Conservation (phyloP, 345 rosid genomes). For the Lepidium didymum region DNA sequence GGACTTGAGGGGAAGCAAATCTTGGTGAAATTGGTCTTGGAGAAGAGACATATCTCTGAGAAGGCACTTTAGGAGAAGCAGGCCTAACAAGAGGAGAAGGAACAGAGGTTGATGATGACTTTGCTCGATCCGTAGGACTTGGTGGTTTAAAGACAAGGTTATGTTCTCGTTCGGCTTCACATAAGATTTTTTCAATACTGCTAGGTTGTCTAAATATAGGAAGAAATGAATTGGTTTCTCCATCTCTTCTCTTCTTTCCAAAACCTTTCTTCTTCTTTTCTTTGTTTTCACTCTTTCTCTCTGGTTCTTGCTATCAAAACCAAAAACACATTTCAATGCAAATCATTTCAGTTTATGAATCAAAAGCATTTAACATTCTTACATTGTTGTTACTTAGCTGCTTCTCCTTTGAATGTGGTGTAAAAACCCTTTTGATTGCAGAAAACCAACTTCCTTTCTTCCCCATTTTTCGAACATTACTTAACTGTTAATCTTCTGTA, state of each 20-base stretch:
- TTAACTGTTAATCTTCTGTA: conserved; percentile 4
- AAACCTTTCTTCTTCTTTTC: conserved; percentile 79
- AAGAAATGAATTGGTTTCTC: conserved; percentile 73
- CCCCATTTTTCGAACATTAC: conserved; percentile 80
- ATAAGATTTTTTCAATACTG: conserved; percentile 85
- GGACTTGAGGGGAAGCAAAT: conserved; percentile 19
- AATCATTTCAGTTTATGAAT: neutral
- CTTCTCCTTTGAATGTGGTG: conserved; percentile 69
- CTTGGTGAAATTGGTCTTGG: conserved; percentile 46
- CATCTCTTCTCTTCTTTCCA: conserved; percentile 43
- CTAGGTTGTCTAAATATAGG: conserved; percentile 81
- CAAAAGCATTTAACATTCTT: conserved; percentile 22
- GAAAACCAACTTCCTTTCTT: conserved; percentile 95
- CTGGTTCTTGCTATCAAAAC: conserved; percentile 41
- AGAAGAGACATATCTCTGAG: conserved; percentile 35
- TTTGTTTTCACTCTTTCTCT: conserved; percentile 48
- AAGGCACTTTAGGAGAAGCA: conserved; percentile 47
- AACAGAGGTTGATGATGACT: conserved; percentile 33
- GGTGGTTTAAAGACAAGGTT: conserved; percentile 68
- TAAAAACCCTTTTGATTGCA: conserved; percentile 79
- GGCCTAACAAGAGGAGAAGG: conserved; percentile 31
- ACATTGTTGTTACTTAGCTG: conserved; percentile 46
- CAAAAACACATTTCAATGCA: neutral
- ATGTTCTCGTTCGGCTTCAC: conserved; percentile 88
- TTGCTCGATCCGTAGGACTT: conserved; percentile 34